These are phyloP conservation scores for Trametes pubescens DNA, from an alignment of 1,284 basidiomycete species.

Conservation along the genomic window DNA sequence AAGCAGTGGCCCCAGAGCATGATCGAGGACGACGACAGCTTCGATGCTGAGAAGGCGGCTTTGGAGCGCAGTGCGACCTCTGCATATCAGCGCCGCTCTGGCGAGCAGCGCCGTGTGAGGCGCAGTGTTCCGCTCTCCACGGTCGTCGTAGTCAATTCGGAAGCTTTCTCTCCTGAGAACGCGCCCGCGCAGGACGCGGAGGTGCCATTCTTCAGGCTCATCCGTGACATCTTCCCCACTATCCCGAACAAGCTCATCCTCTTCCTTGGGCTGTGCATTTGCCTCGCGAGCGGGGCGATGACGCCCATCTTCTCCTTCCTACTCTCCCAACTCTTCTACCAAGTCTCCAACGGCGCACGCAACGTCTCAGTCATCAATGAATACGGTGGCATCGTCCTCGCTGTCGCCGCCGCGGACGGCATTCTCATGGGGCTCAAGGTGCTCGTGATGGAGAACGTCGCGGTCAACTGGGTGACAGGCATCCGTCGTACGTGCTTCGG, in stretches of 20 bases:
- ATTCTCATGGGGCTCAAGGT: conserved; percentile 78
- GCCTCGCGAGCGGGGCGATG: conserved; percentile 79
- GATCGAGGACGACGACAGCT: conserved; percentile 48
- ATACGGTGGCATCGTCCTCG: conserved; percentile 74
- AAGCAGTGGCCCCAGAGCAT: conserved; percentile 39
- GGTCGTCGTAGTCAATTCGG: conserved; percentile 45
- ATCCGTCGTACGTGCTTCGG: conserved; percentile 70
- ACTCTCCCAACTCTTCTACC: conserved; percentile 83
- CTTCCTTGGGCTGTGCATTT: conserved; percentile 70
- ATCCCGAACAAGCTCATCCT: conserved; percentile 81
- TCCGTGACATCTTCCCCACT: conserved; percentile 72
- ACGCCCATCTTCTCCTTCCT: conserved; percentile 94
- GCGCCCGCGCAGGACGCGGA: conserved; percentile 35
- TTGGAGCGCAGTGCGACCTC: conserved; percentile 35
- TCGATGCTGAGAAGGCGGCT: conserved; percentile 42
- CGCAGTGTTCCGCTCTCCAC: conserved; percentile 49
- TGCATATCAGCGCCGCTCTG: conserved; percentile 31
- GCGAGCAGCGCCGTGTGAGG: conserved; percentile 46
- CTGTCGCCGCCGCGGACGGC: conserved; percentile 80
- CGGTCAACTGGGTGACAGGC: conserved; percentile 79
- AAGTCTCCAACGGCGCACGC: conserved; percentile 76
- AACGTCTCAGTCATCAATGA: conserved; percentile 72
- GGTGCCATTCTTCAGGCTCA: conserved; percentile 54
- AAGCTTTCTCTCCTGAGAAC: conserved; percentile 23
- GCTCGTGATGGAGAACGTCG: conserved; percentile 78